Conservation (phyloP, 352 stramenopile species). For the Globisporangium ultimum region DNA sequence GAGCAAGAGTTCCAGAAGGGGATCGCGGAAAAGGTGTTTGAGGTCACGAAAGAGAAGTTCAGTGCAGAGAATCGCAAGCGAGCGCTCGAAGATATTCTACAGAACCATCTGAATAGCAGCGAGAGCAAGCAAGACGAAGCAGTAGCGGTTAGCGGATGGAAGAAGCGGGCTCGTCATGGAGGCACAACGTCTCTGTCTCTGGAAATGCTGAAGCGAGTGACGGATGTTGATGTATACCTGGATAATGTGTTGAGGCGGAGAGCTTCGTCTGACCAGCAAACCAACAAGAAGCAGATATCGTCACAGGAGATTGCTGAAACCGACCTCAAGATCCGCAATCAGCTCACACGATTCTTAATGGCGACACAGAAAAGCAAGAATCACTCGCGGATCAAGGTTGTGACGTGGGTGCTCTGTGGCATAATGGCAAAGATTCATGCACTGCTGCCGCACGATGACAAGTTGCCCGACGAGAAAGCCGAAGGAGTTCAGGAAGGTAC, state of each 20-base stretch:
- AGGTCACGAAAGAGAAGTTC: slow-evolving; percentile 84
- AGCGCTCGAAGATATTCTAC: slow-evolving; percentile 59
- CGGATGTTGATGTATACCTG: slow-evolving; percentile 78
- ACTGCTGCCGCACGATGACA: slow-evolving; percentile 67
- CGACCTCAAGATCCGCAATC: slow-evolving; percentile 73
- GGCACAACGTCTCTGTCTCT: slow-evolving; percentile 58
- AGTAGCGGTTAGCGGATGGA: not conserved
- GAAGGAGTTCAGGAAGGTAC: slow-evolving; percentile 1
- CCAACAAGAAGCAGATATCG: slow-evolving; percentile 42
- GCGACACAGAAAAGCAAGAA: slow-evolving; percentile 74
- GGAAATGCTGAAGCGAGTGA: slow-evolving; percentile 79
- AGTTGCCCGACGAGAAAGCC: slow-evolving; percentile 35
- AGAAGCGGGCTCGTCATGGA: slow-evolving; percentile 1
- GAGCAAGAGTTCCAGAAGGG: slow-evolving; percentile 80
- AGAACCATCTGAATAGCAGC: slow-evolving; percentile 18
- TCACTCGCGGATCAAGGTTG: slow-evolving; percentile 77
- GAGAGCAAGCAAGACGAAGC: slow-evolving; percentile 7
- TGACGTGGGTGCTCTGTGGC: slow-evolving; percentile 84
- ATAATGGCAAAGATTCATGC: slow-evolving; percentile 85
- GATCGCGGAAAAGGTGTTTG: slow-evolving; percentile 76
- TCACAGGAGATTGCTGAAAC: slow-evolving; percentile 70
- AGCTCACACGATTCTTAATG: slow-evolving; percentile 71
- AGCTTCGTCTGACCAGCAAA: slow-evolving; percentile 27
- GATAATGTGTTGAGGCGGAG: slow-evolving; percentile 77
- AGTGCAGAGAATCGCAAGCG: slow-evolving; percentile 75